Conservation (phyloP, 345 rosid genomes). For the Orychophragmus violaceus region DNA sequence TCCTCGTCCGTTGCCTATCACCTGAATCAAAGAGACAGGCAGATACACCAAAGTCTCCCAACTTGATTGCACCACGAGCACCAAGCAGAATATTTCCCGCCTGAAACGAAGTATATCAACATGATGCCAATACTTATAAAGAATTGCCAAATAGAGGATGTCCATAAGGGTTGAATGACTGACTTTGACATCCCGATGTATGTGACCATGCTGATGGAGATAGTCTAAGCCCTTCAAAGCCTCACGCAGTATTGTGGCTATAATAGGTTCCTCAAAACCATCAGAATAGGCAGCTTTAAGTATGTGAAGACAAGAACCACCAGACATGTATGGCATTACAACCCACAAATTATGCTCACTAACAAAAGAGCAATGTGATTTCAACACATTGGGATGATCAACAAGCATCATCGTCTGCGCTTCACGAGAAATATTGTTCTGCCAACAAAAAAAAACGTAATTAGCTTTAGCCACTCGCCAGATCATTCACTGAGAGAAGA, state of each 20-base stretch:
- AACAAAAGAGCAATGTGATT: conserved; percentile 91
- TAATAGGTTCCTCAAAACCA: conserved; percentile 89
- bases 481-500: too few species aligned
- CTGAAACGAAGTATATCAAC: conserved; percentile 31
- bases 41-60: conserved; percentile 97
- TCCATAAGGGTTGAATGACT: conserved; percentile 15
- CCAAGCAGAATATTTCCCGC: conserved; percentile 91
- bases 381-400: conserved; percentile 89
- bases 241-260: conserved; percentile 85
- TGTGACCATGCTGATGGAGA: conserved; percentile 98
- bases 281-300: conserved; percentile 92
- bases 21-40: conserved; percentile 98
- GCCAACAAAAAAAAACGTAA: neutral
- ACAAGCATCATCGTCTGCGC: conserved; percentile 94
- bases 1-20: conserved; percentile 94
- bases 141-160: neutral
- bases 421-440: conserved; percentile 83
- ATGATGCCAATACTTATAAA: neutral
- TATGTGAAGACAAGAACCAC: conserved; percentile 97
- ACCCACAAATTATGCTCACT: conserved; percentile 91
- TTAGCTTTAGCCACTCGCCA: neutral
- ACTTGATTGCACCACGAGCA: conserved; percentile 69
- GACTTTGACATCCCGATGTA: conserved; percentile 97
- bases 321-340: conserved; percentile 97
- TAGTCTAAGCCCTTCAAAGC: conserved; percentile 86